These are phyloP conservation scores for Chaetoscypha palmicola DNA, from an alignment of 2,329 filamentous ascomycete genomes.

Conservation along the genomic window DNA sequence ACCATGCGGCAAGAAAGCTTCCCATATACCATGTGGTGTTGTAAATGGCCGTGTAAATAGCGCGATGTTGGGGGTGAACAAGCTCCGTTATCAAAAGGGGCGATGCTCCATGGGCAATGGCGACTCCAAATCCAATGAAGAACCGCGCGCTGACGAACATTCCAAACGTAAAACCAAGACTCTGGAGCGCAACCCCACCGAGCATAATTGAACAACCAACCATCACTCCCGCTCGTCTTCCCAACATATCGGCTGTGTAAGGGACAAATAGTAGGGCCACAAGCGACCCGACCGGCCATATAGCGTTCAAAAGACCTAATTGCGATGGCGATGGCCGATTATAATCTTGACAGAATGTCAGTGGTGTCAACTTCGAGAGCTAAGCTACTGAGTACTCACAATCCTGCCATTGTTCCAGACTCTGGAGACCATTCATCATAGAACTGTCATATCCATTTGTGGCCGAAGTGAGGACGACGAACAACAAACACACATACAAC, in stretches of 20 bases:
- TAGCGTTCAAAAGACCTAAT: conserved; percentile 37
- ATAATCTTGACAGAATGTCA: conserved; percentile 6
- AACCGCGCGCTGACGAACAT: conserved; percentile 37
- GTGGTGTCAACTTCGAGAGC: not conserved
- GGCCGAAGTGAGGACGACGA: conserved; percentile 31
- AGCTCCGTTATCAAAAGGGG: conserved; percentile 37
- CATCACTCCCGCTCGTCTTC: conserved; percentile 39
- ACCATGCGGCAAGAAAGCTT: conserved; percentile 40
- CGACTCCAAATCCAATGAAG: conserved; percentile 30
- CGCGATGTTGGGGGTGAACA: conserved; percentile 40
- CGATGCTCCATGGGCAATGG: conserved; percentile 20
- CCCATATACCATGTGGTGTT: conserved; percentile 37
- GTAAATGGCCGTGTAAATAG: conserved; percentile 38
- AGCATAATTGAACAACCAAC: conserved; percentile 39
- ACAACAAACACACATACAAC: conserved; percentile 12
- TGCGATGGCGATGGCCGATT: conserved; percentile 11
- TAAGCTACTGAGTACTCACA: conserved; percentile 11
- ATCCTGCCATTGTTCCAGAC: conserved; percentile 36
- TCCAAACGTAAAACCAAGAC: conserved; percentile 32
- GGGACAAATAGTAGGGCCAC: conserved; percentile 39
- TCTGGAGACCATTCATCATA: conserved; percentile 38
- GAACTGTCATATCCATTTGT: conserved; percentile 37
- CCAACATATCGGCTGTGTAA: conserved; percentile 40
- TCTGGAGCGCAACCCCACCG: conserved; percentile 35
- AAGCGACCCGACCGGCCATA: conserved; percentile 41